A percentile compares a stretch with the other conserved stretches of the same genome.
These are phyloP conservation scores for Lactarius sp. DNA, from an alignment of 768 basidiomycete genomes.

Conservation along the genomic window DNA sequence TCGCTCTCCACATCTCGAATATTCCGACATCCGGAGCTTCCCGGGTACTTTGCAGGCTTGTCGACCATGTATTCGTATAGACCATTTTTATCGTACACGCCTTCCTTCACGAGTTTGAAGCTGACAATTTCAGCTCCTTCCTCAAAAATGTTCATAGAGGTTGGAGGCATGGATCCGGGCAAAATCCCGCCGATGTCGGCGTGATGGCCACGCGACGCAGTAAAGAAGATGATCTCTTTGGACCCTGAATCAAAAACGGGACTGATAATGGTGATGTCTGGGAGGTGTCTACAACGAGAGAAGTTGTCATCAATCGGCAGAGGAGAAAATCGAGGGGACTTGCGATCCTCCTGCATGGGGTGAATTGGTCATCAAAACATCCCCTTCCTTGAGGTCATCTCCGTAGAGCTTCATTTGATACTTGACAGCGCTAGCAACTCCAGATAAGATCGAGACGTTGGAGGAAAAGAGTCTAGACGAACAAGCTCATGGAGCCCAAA, in stretches of 20 bases:
- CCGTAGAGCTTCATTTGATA: constrained; percentile 82
- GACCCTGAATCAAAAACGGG: constrained; percentile 73
- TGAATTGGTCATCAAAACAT: constrained; percentile 91
- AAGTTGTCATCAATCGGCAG: constrained; percentile 19
- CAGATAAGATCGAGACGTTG: background rate
- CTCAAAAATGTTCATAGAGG: constrained; percentile 84
- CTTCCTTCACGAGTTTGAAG: constrained; percentile 85
- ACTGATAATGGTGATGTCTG: constrained; percentile 91
- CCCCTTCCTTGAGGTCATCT: constrained; percentile 73
- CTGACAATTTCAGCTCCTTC: constrained; percentile 90
- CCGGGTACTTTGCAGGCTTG: constrained; percentile 73
- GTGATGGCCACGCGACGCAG: constrained; percentile 91
- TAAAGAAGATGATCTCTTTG: constrained; percentile 83
- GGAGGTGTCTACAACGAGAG: constrained; percentile 50
- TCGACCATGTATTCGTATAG: constrained; percentile 78
- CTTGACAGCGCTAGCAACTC: constrained; percentile 59
- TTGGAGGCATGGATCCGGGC: constrained; percentile 94
- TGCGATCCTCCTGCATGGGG: constrained; percentile 86
- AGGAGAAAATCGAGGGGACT: constrained; percentile 32
- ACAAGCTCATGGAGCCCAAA: constrained; percentile 89
- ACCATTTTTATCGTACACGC: constrained; percentile 72
- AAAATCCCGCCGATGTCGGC: constrained; percentile 92
- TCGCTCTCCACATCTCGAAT: constrained; percentile 89
- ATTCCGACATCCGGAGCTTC: constrained; percentile 83
- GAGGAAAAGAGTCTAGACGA: constrained; percentile 31